Base-by-base conservation (phyloP, 2,329 filamentous ascomycete genomes). In the Aspergillus calidoustus region DNA sequence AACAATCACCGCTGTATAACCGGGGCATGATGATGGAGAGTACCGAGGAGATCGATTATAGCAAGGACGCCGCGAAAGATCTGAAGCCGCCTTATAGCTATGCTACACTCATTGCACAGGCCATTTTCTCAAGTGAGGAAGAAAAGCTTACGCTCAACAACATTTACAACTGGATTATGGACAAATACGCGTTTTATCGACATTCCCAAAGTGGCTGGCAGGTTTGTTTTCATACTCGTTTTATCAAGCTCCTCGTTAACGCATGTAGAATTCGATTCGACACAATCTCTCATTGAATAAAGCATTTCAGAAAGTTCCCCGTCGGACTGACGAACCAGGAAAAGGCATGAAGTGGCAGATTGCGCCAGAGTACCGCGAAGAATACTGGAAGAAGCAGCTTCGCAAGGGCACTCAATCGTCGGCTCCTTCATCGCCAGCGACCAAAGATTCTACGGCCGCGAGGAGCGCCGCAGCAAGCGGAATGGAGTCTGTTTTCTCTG, bases 311-410 rank as follows among this genome's bases (percentile, higher is more conserved):
- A 99, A 99, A 77, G 91, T 97, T 8, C 91, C 95, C 3, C 89
- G 95, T 51, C 89, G 91, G 17, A 97, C 93, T 0, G 92, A 98
- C 69, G 95, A 99, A 75, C 95, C 95, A 23, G 95, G 95, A 13
- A 99, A 99, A 76, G 95, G 95, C 30, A 98, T 97, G 93, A 98
- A 98, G 75, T 99, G 95, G 95, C 92, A 94, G 77, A 93, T 99
- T 72, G 88, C 92, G 4, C 85, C 91, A 1, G 91, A 96, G 65
- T 86, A 89, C 66, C 88, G 90, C 53, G 92, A 97, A 19, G 94
- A 97, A 57, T 96, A 97, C 82, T 85, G 92, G 62, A 91, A 91
- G 74, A 91, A 90, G 68, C 78, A 80, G 68, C 72, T 76, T 44
- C 76, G 79, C 34, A 81, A 79, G 59, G 78, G 79, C 13, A 75